Conservation (phyloP, 805 yeast genomes). For the Ogataea nonfermentans region DNA sequence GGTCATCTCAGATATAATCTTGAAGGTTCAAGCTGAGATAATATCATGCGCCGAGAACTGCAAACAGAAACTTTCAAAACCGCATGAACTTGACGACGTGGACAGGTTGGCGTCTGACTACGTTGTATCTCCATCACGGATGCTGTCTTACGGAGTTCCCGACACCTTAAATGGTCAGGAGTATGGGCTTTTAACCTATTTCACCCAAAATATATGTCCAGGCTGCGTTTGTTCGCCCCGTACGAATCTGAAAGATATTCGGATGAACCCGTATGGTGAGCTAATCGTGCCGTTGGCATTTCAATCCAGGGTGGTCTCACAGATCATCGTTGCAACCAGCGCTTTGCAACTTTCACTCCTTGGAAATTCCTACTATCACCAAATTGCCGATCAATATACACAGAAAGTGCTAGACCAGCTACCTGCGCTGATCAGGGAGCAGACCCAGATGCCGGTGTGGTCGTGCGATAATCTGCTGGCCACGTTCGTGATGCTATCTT, state of each 20-base stretch:
- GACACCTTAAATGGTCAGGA: constrained; percentile 16
- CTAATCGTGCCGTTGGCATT: constrained; percentile 39
- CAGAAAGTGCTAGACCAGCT: constrained; percentile 32
- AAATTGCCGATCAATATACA: constrained; percentile 30
- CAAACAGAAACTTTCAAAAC: too few species aligned
- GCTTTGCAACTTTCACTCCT: constrained; percentile 36
- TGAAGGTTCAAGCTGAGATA: not conserved
- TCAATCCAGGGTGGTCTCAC: constrained; percentile 34
- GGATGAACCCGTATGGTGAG: constrained; percentile 36
- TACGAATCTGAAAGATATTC: not conserved
- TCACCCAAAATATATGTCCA: constrained; percentile 38
- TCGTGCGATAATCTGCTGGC: constrained; percentile 43
- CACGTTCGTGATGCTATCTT: constrained; percentile 39
- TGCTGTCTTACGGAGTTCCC: not conserved
- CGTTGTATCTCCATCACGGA: not conserved
- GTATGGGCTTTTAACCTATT: constrained; percentile 31
- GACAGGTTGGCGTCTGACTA: too few species aligned
- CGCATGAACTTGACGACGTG: too few species aligned
- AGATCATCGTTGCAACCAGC: constrained; percentile 37
- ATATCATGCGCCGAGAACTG: too few species aligned
- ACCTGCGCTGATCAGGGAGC: constrained; percentile 32
- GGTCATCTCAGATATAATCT: not conserved
- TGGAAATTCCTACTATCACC: constrained; percentile 30
- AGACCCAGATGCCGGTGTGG: constrained; percentile 20
- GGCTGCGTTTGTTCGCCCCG: constrained; percentile 39